Evolutionary conservation across 2,329 filamentous ascomycete genomes (phyloP).

Genomic region (Colletotrichum horii): DNA sequence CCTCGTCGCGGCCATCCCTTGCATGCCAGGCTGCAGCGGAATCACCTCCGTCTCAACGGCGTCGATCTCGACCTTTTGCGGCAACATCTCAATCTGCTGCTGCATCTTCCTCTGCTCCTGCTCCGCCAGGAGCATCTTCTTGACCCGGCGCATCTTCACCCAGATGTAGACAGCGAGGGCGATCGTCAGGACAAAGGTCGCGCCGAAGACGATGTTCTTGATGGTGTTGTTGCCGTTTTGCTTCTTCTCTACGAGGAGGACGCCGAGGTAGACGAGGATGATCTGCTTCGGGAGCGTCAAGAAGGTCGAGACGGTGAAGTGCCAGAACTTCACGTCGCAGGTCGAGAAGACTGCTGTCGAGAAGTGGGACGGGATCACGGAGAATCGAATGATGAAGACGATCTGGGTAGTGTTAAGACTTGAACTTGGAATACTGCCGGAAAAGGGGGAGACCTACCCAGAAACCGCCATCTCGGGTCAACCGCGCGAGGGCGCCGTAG

Average conservation of each 20-base stretch:
- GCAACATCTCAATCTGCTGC: neutral
- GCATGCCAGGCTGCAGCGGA: neutral
- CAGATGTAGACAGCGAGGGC: constrained; percentile 40
- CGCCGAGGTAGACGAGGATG: constrained; percentile 45
- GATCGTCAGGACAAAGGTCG: constrained; percentile 39
- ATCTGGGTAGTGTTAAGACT: constrained; percentile 21
- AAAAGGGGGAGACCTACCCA: constrained; percentile 22
- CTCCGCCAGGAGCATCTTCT: constrained; percentile 37
- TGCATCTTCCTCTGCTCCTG: constrained; percentile 29
- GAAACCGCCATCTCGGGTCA: constrained; percentile 46
- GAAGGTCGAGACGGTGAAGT: constrained; percentile 43
- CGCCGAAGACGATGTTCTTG: constrained; percentile 37
- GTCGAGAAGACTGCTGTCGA: constrained; percentile 48
- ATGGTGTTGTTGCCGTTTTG: constrained; percentile 30
- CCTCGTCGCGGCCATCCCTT: neutral
- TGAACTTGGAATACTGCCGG: fast-evolving
- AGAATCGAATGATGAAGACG: constrained; percentile 44
- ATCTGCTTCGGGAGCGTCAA: constrained; percentile 46
- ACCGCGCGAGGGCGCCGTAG: constrained; percentile 41
- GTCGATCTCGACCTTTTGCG: neutral
- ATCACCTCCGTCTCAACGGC: neutral
- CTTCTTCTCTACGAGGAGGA: constrained; percentile 35
- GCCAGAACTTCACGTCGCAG: constrained; percentile 46
- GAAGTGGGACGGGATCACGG: constrained; percentile 45
- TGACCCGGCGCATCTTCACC: constrained; percentile 38